Evolutionary conservation across 2,329 filamentous ascomycete species (phyloP).

Genomic region (Aspergillus vadensis): DNA sequence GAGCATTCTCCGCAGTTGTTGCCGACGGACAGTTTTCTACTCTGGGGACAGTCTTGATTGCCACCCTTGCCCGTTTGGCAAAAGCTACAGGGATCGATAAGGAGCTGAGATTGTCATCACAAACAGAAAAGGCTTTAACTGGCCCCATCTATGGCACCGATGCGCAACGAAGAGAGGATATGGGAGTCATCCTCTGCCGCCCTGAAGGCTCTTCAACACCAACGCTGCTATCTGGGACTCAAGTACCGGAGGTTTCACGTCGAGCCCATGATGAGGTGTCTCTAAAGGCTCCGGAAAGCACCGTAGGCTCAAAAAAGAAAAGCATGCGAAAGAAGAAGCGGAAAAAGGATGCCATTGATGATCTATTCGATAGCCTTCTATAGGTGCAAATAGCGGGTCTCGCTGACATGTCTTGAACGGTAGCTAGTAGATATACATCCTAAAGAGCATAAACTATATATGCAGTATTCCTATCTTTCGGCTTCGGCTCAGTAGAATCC

Average conservation of each 20-base stretch:
- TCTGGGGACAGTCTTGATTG: conserved; percentile 69
- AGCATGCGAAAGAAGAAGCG: conserved; percentile 55
- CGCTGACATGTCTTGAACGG: background rate
- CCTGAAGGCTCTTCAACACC: conserved; percentile 3
- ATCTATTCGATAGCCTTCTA: conserved; percentile 66
- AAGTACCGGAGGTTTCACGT: background rate
- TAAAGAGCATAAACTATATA: background rate
- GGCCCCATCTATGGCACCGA: background rate
- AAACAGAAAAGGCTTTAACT: background rate
- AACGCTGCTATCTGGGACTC: background rate
- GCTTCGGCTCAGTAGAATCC: background rate
- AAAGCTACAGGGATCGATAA: conserved; percentile 43
- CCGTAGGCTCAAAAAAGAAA: conserved; percentile 8
- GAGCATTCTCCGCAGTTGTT: conserved; percentile 66
- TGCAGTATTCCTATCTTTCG: background rate
- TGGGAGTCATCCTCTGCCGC: conserved; percentile 30
- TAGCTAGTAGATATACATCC: background rate
- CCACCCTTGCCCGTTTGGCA: conserved; percentile 62
- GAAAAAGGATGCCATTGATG: conserved; percentile 69
- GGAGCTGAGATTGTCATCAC: conserved; percentile 17
- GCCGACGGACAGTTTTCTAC: conserved; percentile 73
- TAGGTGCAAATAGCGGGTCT: conserved; percentile 13
- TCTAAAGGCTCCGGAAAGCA: background rate
- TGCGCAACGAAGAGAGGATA: conserved; percentile 22
- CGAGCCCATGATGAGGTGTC: background rate